A percentile compares a stretch with the other conserved stretches of the same genome.
Evolutionary conservation across 1,284 basidiomycete genomes (phyloP).

Genomic region (Coniophora puteana): DNA sequence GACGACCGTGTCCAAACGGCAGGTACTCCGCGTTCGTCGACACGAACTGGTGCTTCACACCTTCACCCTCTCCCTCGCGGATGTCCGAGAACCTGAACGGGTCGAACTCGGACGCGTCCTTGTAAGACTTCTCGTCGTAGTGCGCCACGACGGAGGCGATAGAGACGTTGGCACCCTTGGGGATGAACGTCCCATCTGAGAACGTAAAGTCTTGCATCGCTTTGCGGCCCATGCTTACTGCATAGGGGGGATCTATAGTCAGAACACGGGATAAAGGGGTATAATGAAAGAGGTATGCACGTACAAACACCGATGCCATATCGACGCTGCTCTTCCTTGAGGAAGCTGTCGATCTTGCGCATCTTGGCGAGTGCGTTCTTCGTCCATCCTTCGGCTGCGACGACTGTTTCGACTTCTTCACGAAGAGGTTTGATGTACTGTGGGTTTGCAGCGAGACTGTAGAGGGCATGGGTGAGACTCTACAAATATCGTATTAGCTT

Average conservation of each 20-base stretch:
- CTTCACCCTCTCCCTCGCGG: constrained; percentile 35
- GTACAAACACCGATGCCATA: constrained; percentile 27
- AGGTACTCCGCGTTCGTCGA: constrained; percentile 32
- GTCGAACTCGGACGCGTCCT: constrained; percentile 28
- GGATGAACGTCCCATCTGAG: constrained; percentile 34
- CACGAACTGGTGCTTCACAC: constrained; percentile 22
- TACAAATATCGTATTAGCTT: constrained; percentile 26
- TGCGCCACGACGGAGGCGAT: constrained; percentile 26
- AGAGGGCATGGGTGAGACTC: constrained; percentile 34
- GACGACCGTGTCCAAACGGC: constrained; percentile 38
- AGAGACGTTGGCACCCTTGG: constrained; percentile 29
- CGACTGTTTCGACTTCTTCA: constrained; percentile 29
- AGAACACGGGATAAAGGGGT: not conserved
- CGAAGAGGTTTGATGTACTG: constrained; percentile 34
- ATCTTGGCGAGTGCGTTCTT: constrained; percentile 39
- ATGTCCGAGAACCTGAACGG: constrained; percentile 32
- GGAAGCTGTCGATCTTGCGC: constrained; percentile 46
- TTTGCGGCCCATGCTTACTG: constrained; percentile 26
- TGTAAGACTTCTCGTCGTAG: constrained; percentile 22
- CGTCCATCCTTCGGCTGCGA: constrained; percentile 36
- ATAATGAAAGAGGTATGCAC: constrained; percentile 10
- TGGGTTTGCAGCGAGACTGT: constrained; percentile 34
- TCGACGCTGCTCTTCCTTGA: constrained; percentile 41
- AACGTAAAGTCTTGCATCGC: constrained; percentile 35
- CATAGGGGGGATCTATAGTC: constrained; percentile 12